Evolutionary conservation across 371 early-diverging fungal species (phyloP).

Genomic region (Mucor lusitanicus): DNA sequence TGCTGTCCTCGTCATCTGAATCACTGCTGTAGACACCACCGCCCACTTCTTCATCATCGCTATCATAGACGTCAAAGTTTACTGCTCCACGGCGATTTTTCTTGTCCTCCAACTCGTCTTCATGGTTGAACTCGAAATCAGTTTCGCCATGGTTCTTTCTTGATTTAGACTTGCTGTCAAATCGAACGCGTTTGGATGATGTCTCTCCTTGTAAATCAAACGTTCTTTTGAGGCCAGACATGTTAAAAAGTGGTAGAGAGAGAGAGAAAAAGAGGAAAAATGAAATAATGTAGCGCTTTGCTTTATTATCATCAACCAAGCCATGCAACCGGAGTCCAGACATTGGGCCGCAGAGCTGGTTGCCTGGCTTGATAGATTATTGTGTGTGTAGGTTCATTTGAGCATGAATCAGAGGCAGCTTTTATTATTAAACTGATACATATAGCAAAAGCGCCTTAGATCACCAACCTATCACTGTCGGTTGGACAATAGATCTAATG

Average conservation of each 20-base stretch:
- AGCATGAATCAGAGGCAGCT: too few species aligned
- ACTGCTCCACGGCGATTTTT: slow-evolving; percentile 57
- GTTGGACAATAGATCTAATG: neutral
- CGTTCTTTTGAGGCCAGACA: slow-evolving; percentile 20
- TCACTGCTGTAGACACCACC: slow-evolving; percentile 51
- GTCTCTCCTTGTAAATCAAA: slow-evolving; percentile 26
- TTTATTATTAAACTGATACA: too few species aligned
- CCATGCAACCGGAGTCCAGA: neutral
- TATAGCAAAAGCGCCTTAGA: too few species aligned
- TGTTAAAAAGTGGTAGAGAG: neutral
- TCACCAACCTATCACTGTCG: neutral
- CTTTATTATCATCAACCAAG: neutral
- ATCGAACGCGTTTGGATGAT: slow-evolving; percentile 42
- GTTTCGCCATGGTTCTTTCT: neutral
- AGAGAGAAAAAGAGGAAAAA: neutral
- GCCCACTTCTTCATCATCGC: slow-evolving; percentile 59
- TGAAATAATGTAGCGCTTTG: neutral
- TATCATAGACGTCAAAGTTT: slow-evolving; percentile 52
- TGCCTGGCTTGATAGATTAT: too few species aligned
- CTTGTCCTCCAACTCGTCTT: slow-evolving; percentile 45
- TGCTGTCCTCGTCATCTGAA: slow-evolving; percentile 39
- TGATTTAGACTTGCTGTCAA: slow-evolving; percentile 21
- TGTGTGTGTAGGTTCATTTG: too few species aligned
- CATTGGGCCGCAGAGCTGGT: neutral
- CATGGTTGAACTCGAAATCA: slow-evolving; percentile 53